Conservation (phyloP, 2,329 filamentous ascomycete species). For the Taxawa tesnikishii region DNA sequence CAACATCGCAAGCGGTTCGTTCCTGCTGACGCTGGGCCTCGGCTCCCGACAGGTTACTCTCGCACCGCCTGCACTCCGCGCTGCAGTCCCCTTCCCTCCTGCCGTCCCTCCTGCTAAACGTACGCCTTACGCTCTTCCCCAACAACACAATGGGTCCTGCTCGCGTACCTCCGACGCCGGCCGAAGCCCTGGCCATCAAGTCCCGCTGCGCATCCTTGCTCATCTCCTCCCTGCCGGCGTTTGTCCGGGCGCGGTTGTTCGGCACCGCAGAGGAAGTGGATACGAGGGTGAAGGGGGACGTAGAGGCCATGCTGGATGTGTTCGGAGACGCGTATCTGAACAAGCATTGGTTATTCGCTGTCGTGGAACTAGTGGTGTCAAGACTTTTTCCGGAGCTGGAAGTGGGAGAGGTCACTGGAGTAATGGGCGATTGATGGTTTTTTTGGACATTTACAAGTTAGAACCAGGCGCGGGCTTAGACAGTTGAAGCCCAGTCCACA, state of each 20-base stretch:
- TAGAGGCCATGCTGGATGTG: conserved; percentile 52
- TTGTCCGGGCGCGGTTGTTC: conserved; percentile 32
- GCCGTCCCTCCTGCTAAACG: conserved; percentile 45
- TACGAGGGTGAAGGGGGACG: conserved; percentile 38
- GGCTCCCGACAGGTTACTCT: conserved; percentile 30
- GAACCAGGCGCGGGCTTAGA: too few relatives aligned
- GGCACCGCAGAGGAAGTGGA: conserved; percentile 14
- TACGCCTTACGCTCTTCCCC: conserved; percentile 74
- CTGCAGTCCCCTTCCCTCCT: conserved; percentile 31
- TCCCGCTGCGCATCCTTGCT: conserved; percentile 53
- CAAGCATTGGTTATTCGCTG: conserved; percentile 74
- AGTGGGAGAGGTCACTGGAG: conserved; percentile 1
- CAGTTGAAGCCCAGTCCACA: too few relatives aligned
- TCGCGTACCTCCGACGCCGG: conserved; percentile 45
- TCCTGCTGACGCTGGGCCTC: too few relatives aligned
- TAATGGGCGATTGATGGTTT: too few relatives aligned
- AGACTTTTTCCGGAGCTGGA: conserved; percentile 72
- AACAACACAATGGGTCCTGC: conserved; percentile 63
- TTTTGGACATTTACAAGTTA: too few relatives aligned
- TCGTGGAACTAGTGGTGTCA: conserved; percentile 72
- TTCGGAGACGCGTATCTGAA: conserved; percentile 82
- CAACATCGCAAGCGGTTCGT: too few relatives aligned
- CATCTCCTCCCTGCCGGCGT: conserved; percentile 33
- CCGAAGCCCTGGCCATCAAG: conserved; percentile 50
- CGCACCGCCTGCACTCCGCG: conserved; percentile 27